Conservation (phyloP, 164 flowering plant species). For the Cinnamomum micranthum region DNA sequence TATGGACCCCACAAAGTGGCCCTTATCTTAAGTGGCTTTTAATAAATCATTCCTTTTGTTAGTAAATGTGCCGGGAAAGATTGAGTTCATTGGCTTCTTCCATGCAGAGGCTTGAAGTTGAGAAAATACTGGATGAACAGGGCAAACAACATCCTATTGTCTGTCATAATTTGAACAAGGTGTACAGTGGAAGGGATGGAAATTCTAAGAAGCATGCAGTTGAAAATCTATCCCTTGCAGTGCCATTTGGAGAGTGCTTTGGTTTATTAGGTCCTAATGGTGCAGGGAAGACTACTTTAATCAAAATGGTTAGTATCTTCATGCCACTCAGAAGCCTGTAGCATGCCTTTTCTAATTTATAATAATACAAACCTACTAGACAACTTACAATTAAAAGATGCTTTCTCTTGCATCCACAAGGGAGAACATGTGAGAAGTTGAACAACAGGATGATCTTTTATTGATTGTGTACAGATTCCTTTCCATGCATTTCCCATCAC, state of each 20-base stretch:
- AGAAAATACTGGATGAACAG: conserved; percentile 46
- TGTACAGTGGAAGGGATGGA: conserved; percentile 72
- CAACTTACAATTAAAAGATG: neutral
- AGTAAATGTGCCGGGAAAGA: neutral
- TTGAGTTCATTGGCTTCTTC: neutral
- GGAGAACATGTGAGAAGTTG: too few species aligned
- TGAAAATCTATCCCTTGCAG: conserved; percentile 70
- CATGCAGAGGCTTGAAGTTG: conserved; percentile 66
- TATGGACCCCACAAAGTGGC: too few species aligned
- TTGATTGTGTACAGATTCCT: too few species aligned
- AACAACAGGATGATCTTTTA: too few species aligned
- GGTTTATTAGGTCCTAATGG: conserved; percentile 98
- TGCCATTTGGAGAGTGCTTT: conserved; percentile 80
- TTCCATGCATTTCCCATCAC: too few species aligned
- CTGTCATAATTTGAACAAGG: conserved; percentile 58
- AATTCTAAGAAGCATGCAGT: conserved; percentile 74
- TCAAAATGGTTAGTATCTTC: conserved; percentile 61
- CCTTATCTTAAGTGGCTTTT: too few species aligned
- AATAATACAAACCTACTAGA: neutral
- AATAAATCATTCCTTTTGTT: neutral
- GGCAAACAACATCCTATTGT: conserved; percentile 47
- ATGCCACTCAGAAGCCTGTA: neutral
- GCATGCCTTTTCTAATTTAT: neutral
- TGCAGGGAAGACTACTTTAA: conserved; percentile 87
- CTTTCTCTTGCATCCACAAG: too few species aligned